phyloP scores from a whole-genome alignment of 2,329 filamentous ascomycete genomes.

The Aspergillus luchuensis region DNA sequence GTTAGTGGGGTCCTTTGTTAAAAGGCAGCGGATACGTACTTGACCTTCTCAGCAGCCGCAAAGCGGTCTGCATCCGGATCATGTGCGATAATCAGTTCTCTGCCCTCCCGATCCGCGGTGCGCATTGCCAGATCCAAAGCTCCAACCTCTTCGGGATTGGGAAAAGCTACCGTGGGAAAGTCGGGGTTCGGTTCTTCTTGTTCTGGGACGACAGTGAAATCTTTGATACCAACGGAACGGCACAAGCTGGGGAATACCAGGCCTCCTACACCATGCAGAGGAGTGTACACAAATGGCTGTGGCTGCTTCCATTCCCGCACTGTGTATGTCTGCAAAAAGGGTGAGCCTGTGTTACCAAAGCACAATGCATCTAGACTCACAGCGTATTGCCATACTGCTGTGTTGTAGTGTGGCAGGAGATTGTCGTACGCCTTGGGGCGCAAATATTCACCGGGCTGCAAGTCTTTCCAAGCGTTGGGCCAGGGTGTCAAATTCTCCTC shows the following conservation, averaged over 20 bases:
- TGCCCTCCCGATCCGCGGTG: conserved; percentile 53
- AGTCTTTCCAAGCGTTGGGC: conserved; percentile 45
- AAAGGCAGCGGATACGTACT: conserved; percentile 30
- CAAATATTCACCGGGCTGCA: conserved; percentile 47
- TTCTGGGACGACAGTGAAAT: conserved; percentile 40
- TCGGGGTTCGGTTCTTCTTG: conserved; percentile 63
- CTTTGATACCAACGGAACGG: conserved; percentile 33
- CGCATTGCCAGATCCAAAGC: conserved; percentile 62
- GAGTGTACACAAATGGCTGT: conserved; percentile 46
- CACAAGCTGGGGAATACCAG: conserved; percentile 38
- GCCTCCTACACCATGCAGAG: conserved; percentile 45
- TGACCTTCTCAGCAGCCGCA: conserved; percentile 60
- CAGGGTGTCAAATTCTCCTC: conserved; percentile 56
- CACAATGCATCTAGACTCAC: conserved; percentile 24
- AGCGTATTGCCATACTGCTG: conserved; percentile 34
- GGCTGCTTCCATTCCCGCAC: conserved; percentile 30
- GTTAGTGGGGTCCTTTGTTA: not conserved
- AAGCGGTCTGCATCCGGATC: conserved; percentile 68
- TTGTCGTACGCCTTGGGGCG: conserved; percentile 31
- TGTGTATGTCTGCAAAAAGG: conserved; percentile 36
- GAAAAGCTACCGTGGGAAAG: conserved; percentile 66
- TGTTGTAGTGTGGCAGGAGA: conserved; percentile 33
- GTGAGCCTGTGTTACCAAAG: not conserved
- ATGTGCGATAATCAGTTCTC: conserved; percentile 60
- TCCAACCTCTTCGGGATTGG: conserved; percentile 66